Conservation (phyloP, 164 flowering plant genomes). For the Warburgia ugandensis region DNA sequence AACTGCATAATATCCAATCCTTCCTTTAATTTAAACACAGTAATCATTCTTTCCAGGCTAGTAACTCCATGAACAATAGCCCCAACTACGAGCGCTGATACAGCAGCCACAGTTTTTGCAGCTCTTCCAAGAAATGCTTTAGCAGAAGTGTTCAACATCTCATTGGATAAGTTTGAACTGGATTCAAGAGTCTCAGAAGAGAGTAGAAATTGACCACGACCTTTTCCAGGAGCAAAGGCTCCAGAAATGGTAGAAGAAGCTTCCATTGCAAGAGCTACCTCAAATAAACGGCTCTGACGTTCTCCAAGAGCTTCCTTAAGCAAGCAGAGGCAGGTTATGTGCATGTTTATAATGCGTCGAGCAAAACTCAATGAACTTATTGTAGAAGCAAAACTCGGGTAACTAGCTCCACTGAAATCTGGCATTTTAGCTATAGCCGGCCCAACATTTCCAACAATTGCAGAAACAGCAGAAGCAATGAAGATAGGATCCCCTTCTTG, state of each 20-base stretch:
- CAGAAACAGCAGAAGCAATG: slow-evolving; percentile 90
- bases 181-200: slow-evolving; percentile 76
- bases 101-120: slow-evolving; percentile 61
- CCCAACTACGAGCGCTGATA: slow-evolving; percentile 82
- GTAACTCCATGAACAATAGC: slow-evolving; percentile 74
- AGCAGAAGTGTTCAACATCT: slow-evolving; percentile 34
- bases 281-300: slow-evolving; percentile 88
- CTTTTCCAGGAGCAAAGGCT: slow-evolving; percentile 57
- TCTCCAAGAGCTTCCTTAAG: slow-evolving; percentile 98
- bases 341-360: slow-evolving; percentile 53
- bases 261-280: slow-evolving; percentile 90
- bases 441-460: slow-evolving; percentile 73
- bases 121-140: slow-evolving; percentile 46
- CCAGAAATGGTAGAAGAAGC: slow-evolving; percentile 66
- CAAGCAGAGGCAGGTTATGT: slow-evolving; percentile 66
- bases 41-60: slow-evolving; percentile 83
- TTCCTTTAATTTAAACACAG: slow-evolving; percentile 74
- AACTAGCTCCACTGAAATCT: slow-evolving; percentile 46
- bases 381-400: slow-evolving; percentile 34
- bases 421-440: slow-evolving; percentile 50
- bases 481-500: slow-evolving; percentile 90
- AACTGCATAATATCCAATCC: slow-evolving; percentile 76
- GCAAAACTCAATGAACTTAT: slow-evolving; percentile 44
- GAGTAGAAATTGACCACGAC: slow-evolving; percentile 63
- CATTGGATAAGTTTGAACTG: slow-evolving; percentile 43